Percentiles rank a stretch among this genome's conserved stretches.
Evolutionary conservation across 805 yeast species (phyloP).

Genomic region (Lipomyces mesembrius): DNA sequence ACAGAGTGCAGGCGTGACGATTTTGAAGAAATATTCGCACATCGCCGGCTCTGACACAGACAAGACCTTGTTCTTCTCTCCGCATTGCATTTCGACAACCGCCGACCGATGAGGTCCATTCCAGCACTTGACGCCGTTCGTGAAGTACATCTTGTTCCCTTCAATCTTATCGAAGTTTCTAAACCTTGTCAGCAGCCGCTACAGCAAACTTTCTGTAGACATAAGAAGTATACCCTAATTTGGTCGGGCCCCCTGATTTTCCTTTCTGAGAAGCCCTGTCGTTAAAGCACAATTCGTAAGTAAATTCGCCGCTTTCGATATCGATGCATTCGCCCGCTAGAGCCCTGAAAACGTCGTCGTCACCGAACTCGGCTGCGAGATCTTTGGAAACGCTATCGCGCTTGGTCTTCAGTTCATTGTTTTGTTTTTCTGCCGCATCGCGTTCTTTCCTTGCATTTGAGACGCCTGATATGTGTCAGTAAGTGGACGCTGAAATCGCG

Average conservation of each 20-base stretch:
- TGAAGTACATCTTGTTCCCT: slow-evolving; percentile 50
- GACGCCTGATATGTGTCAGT: slow-evolving; percentile 13
- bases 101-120: slow-evolving; percentile 88
- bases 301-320: slow-evolving; percentile 67
- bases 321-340: slow-evolving; percentile 55
- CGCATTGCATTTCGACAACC: slow-evolving; percentile 67
- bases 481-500: neutral
- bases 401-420: slow-evolving; percentile 32
- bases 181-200: neutral
- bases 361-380: slow-evolving; percentile 54
- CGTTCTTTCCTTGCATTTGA: slow-evolving; percentile 30
- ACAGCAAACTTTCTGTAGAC: neutral
- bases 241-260: slow-evolving; percentile 48
- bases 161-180: slow-evolving; percentile 40
- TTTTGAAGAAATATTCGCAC: slow-evolving; percentile 70
- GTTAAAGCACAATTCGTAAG: slow-evolving; percentile 64
- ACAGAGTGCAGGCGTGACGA: slow-evolving; percentile 44
- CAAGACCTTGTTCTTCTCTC: slow-evolving; percentile 58
- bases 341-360: slow-evolving; percentile 66
- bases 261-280: slow-evolving; percentile 63
- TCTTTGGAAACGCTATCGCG: slow-evolving; percentile 34
- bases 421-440: slow-evolving; percentile 13
- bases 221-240: slow-evolving; percentile 53
- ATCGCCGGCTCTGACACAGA: slow-evolving; percentile 85
- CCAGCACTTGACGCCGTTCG: slow-evolving; percentile 84